Base-by-base conservation (phyloP, 805 yeast genomes). In the Blastobotrys terrestris region DNA sequence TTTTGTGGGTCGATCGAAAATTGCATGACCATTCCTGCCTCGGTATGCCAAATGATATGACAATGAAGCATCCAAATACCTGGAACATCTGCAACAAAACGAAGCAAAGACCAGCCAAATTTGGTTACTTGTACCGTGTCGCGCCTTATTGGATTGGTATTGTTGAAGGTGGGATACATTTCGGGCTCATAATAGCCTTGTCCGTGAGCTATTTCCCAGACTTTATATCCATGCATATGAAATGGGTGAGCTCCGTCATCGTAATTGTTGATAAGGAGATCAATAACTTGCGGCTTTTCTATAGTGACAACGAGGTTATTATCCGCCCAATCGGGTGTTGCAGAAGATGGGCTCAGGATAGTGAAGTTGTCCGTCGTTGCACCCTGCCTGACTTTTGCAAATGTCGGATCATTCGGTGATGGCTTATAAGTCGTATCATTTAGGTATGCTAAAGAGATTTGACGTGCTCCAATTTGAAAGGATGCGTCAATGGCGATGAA, bases 1-100 rank as follows among this genome's bases (percentile, higher is more conserved):
- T 56, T 48, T 1, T 52, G 50, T 1, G 70, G 65, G 44, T 55
- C 51, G 0, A 66, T 49, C n/a, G 57, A 48, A 31, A 68, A 58
- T 43, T 63, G 64, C 63, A 67, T 62, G 31, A 58, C 45, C 64
- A 90, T 77, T 61, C 97, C 97, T 71, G 91, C 96, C 60, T 81
- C 78, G 69, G 90, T 78, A 72, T 91, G 97, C 97, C 97, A 90
- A 66, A 88, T 91, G 63, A 89, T 83, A 67, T 89, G 97, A 72
- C 97, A 91, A 66, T 91, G 97, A 81, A 91, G 86, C 55, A 85
- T 78, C 97, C 97, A 91, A 20, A 89, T 83, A 52, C 97, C 97
- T 2, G 97, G 97, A 63, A 91, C 90, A 62, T 86, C 81, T 6
- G 96, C 88, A 60, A 75, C 78, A 67, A 91, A 87, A 58, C 97